Conservation (phyloP, 768 basidiomycete genomes). For the Collybiopsis confluens region DNA sequence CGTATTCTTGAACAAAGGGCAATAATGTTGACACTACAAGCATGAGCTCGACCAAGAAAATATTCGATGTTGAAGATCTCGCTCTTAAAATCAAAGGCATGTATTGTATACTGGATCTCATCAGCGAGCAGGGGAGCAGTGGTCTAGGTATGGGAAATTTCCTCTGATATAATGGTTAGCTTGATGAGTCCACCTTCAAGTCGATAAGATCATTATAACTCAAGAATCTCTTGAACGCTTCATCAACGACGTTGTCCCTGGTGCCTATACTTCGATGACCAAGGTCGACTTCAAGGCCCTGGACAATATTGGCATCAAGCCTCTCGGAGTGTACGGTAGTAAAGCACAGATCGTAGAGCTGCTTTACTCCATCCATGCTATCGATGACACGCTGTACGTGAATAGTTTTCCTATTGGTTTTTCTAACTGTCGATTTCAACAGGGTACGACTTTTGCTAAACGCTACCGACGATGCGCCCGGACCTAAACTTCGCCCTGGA, state of each 20-base stretch:
- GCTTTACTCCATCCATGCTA: slow-evolving; percentile 27
- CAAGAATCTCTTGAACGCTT: slow-evolving; percentile 45
- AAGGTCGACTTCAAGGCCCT: slow-evolving; percentile 53
- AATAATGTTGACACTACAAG: neutral
- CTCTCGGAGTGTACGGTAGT: slow-evolving; percentile 56
- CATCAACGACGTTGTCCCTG: slow-evolving; percentile 43
- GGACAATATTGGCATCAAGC: slow-evolving; percentile 41
- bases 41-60: neutral
- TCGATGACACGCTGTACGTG: slow-evolving; percentile 39
- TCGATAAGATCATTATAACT: slow-evolving; percentile 60
- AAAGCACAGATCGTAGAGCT: slow-evolving; percentile 46
- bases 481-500: slow-evolving; percentile 40
- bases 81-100: slow-evolving; percentile 37
- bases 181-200: slow-evolving; percentile 26
- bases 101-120: slow-evolving; percentile 51
- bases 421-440: neutral
- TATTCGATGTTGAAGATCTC: slow-evolving; percentile 13
- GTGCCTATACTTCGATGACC: slow-evolving; percentile 50
- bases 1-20: too few species aligned
- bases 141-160: slow-evolving; percentile 29
- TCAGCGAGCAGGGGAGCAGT: slow-evolving; percentile 45
- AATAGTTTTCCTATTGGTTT: too few species aligned
- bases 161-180: neutral
- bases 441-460: slow-evolving; percentile 18
- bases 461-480: slow-evolving; percentile 14